Evolutionary conservation across 495 filamentous ascomycete genomes (phyloP), one percentile per base, ranked within the genome.

Genomic region (Penicillium maclennaniae): DNA sequence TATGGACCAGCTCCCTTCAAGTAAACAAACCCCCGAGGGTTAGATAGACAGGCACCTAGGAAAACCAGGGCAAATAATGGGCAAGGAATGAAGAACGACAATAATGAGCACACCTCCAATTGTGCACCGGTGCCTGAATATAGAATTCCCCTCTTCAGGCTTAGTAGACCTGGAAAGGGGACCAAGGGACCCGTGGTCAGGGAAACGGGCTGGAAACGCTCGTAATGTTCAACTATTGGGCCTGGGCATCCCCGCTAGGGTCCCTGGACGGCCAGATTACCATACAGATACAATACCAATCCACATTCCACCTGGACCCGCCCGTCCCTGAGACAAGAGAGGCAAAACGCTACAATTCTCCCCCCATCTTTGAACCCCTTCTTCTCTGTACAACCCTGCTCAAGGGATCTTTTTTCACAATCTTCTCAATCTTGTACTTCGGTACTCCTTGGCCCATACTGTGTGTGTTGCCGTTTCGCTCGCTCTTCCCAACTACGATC

Each of bases 401-500:
- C 34, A 44, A 40, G 43, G 47, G 45, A 55, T 58, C 45, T 42
- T 43, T 42, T 43, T 28, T 48, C 42, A 40, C 45, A 49, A 45
- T 47, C 20, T 42, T 31, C 20, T 38, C 37, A 46, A 54, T 40
- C 47, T 47, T 39, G 43, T 53, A 45, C 53, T 49, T 55, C 51
- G 47, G 48, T 52, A 44, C 47, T 53, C 51, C 51, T 51, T 56
- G 47, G 65, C 65, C 60, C 52, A 70, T 70, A 70, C 69, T 70
- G 66, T 63, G 65, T 63, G 65, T 72, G 62, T 67, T 59, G 69
- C 69, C 69, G 46, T 58, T 61, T 53, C 69, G 51, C 60, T 72
- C 69, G 59, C 68, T 72, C 38, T 66, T 45, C 55, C 23, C 47
- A 26, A 49, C 47, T 46, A 43, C 54, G 43, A 48, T 49, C 43